Evolutionary conservation across 2,329 filamentous ascomycete genomes (phyloP).

Genomic region (Microsporum canis): DNA sequence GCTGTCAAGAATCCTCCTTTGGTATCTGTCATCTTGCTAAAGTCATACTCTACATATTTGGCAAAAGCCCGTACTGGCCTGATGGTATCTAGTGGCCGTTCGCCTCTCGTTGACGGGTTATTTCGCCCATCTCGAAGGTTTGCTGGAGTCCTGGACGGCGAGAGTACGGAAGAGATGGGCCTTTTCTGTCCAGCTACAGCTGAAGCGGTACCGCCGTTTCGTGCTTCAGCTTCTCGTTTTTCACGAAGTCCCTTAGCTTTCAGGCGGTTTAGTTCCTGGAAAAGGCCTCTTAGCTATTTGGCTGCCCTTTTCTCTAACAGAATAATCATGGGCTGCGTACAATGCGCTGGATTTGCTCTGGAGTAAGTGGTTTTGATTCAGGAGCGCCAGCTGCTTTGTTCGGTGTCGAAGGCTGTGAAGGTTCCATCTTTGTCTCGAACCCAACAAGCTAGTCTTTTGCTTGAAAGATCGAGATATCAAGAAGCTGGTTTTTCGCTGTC

Average conservation of each 20-base stretch:
- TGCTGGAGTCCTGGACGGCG: slow-evolving; percentile 39
- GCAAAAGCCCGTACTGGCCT: slow-evolving; percentile 77
- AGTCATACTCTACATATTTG: slow-evolving; percentile 95
- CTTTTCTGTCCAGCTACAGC: slow-evolving; percentile 60
- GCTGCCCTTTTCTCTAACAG: not conserved
- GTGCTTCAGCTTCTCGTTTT: slow-evolving; percentile 54
- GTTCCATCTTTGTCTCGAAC: not conserved
- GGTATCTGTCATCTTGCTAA: slow-evolving; percentile 95
- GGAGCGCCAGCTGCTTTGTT: not conserved
- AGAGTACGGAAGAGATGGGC: slow-evolving; percentile 48
- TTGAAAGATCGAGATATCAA: not conserved
- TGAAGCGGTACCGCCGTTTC: slow-evolving; percentile 22
- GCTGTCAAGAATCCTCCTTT: slow-evolving; percentile 89
- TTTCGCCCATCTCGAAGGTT: slow-evolving; percentile 59
- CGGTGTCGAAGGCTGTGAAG: not conserved
- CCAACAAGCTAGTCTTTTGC: not conserved
- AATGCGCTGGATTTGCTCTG: slow-evolving; percentile 50
- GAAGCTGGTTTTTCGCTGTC: not conserved
- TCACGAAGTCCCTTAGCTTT: slow-evolving; percentile 78
- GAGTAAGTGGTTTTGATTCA: slow-evolving; percentile 37
- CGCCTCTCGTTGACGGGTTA: slow-evolving; percentile 16
- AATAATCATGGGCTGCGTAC: slow-evolving; percentile 23
- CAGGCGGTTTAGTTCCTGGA: slow-evolving; percentile 72
- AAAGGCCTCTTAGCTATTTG: not conserved
- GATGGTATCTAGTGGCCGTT: slow-evolving; percentile 41